Conservation (phyloP, 73 alveolate species). For the Urostyla sp. region DNA sequence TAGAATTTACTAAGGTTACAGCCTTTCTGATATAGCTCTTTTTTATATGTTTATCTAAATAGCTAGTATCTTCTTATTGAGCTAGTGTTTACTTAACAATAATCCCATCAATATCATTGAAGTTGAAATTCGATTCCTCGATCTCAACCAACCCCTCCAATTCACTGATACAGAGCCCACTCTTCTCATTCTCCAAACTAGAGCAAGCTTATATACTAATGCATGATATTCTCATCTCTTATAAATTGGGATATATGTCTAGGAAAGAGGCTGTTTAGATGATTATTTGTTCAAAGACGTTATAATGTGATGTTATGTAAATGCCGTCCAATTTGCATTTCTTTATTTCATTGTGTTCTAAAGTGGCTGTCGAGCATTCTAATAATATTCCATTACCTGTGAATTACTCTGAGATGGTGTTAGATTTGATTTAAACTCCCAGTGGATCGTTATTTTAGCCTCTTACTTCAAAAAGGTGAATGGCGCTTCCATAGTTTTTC, state of each 20-base stretch:
- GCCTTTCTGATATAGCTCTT: not conserved
- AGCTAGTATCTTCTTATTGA: not conserved
- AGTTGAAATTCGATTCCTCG: not conserved
- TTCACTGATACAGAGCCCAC: not conserved
- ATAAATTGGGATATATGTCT: not conserved
- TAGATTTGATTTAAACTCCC: not conserved
- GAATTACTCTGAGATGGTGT: not conserved
- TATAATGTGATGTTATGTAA: conserved; percentile 5
- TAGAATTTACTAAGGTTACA: not conserved
- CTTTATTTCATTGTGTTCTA: conserved; percentile 15
- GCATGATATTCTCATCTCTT: conserved; percentile 4
- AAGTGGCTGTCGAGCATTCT: not conserved
- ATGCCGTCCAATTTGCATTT: conserved; percentile 25
- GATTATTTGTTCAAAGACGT: not conserved
- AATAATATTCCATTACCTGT: conserved; percentile 12
- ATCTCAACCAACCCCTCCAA: conserved; percentile 40
- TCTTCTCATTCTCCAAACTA: not conserved
- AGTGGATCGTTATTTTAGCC: not conserved
- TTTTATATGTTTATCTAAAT: not conserved
- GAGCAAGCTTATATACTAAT: not conserved
- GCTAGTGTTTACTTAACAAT: not conserved
- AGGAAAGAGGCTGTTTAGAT: not conserved
- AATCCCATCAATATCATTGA: conserved; percentile 34
- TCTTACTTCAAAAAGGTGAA: conserved; percentile 1
- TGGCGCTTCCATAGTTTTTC: conserved; percentile 31